Percentiles rank a stretch among this genome's conserved stretches.
Conservation (phyloP, 495 filamentous ascomycete species). For the Amniculicola lignicola region DNA sequence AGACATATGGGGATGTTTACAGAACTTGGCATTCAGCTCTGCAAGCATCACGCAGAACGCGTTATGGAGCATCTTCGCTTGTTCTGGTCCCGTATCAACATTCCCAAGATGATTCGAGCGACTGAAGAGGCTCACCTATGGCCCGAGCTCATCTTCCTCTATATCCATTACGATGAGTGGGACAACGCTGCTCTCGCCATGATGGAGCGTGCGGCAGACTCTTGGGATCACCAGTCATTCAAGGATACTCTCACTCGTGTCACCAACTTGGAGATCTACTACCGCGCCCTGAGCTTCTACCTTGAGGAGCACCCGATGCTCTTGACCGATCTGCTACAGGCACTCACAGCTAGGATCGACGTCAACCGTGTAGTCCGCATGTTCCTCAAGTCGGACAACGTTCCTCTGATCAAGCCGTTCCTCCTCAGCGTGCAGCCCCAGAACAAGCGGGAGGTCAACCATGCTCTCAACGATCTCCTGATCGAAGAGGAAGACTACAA, state of each 20-base stretch:
- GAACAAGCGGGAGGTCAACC: constrained; percentile 97
- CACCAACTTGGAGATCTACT: constrained; percentile 98
- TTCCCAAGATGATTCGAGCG: constrained; percentile 94
- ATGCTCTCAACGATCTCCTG: constrained; percentile 95
- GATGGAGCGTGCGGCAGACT: constrained; percentile 97
- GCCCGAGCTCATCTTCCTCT: constrained; percentile 98
- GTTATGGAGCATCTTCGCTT: constrained; percentile 99
- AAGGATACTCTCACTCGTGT: constrained; percentile 99
- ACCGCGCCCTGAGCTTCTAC: constrained; percentile 96
- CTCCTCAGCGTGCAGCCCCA: constrained; percentile 92
- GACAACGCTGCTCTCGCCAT: constrained; percentile 98
- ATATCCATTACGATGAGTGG: constrained; percentile 98
- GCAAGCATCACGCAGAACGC: constrained; percentile 93
- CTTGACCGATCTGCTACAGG: constrained; percentile 91
- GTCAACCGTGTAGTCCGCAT: constrained; percentile 97
- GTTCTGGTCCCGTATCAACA: constrained; percentile 98
- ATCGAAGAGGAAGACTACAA: constrained; percentile 99
- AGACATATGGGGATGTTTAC: constrained; percentile 94
- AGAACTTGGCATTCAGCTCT: constrained; percentile 87
- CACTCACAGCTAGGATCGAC: constrained; percentile 86
- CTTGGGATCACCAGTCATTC: constrained; percentile 99
- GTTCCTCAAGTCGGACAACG: constrained; percentile 97
- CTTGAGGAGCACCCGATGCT: constrained; percentile 93
- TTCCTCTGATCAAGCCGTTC: constrained; percentile 99
- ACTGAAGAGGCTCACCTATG: constrained; percentile 95